Evolutionary conservation across 2,329 filamentous ascomycete genomes (phyloP).

Genomic region (Aspergillus awamori): DNA sequence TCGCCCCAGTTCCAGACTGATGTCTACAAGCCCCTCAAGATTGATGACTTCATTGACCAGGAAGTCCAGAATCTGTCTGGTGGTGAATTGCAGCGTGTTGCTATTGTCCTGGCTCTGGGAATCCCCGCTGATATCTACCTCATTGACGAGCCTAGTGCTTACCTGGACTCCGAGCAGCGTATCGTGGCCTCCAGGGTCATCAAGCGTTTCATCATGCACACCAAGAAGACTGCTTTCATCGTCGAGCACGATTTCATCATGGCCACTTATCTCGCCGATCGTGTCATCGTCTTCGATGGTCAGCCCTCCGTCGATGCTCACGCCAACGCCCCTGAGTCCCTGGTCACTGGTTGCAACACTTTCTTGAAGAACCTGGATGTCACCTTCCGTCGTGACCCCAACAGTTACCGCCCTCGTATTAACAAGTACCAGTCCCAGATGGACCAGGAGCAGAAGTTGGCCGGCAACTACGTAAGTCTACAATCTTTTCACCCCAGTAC

Average conservation of each 20-base stretch:
- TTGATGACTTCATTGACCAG: conserved; percentile 99
- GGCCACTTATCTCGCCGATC: conserved; percentile 80
- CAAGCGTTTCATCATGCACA: conserved; percentile 99
- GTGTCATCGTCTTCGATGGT: conserved; percentile 98
- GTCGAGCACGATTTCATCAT: conserved; percentile 99
- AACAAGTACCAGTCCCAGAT: conserved; percentile 96
- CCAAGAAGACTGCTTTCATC: conserved; percentile 98
- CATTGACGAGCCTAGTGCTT: conserved; percentile 96
- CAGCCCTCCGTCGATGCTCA: conserved; percentile 84
- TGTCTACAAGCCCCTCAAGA: conserved; percentile 98
- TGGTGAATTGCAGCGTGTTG: conserved; percentile 98
- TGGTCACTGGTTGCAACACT: conserved; percentile 92
- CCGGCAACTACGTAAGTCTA: conserved; percentile 80
- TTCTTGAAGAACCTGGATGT: conserved; percentile 97
- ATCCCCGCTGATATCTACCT: conserved; percentile 97
- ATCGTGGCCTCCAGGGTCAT: conserved; percentile 96
- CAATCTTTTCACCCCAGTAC: not conserved
- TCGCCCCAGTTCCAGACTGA: conserved; percentile 99
- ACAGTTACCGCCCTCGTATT: conserved; percentile 94
- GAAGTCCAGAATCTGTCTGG: conserved; percentile 98
- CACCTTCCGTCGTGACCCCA: conserved; percentile 96
- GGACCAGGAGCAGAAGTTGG: conserved; percentile 94
- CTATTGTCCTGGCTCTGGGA: conserved; percentile 94
- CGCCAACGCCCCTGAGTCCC: conserved; percentile 86
- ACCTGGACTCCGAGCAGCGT: conserved; percentile 98